phyloP scores from a whole-genome alignment of 2,329 filamentous ascomycete species.

The Curvularia hawaiiensis region DNA sequence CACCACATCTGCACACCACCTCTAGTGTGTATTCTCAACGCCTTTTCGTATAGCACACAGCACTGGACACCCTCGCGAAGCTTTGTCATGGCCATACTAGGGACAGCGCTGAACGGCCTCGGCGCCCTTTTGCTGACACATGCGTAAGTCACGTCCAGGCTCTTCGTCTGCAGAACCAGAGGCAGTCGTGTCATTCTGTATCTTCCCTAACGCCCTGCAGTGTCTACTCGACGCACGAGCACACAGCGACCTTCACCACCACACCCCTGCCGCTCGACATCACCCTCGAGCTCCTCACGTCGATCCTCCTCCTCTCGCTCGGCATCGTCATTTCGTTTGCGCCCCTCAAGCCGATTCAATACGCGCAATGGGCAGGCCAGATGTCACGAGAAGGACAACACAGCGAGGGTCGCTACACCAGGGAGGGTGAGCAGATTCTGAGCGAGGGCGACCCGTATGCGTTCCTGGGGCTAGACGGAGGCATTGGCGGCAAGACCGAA shows the following conservation, averaged over 20 bases:
- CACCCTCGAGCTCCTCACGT: slow-evolving; percentile 80
- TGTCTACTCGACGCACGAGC: slow-evolving; percentile 95
- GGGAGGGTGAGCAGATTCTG: slow-evolving; percentile 70
- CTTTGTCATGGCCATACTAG: slow-evolving; percentile 69
- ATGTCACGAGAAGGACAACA: slow-evolving; percentile 76
- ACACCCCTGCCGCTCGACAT: slow-evolving; percentile 79
- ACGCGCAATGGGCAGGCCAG: slow-evolving; percentile 81
- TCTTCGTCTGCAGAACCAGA: background rate
- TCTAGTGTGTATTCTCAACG: background rate
- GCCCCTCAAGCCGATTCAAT: slow-evolving; percentile 81
- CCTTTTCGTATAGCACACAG: background rate
- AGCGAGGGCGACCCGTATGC: slow-evolving; percentile 77
- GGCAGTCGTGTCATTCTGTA: background rate
- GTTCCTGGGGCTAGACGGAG: slow-evolving; percentile 58
- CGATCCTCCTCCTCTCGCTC: slow-evolving; percentile 78
- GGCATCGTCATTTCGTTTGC: slow-evolving; percentile 82
- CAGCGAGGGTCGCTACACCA: slow-evolving; percentile 60
- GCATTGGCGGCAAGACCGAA: slow-evolving; percentile 66
- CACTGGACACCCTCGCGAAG: background rate
- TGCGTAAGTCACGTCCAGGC: slow-evolving; percentile 66
- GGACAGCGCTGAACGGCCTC: slow-evolving; percentile 71
- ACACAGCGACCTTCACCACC: slow-evolving; percentile 70
- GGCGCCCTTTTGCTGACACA: slow-evolving; percentile 82
- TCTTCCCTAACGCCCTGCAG: slow-evolving; percentile 55
- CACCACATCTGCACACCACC: background rate